phyloP scores from a whole-genome alignment of 495 filamentous ascomycete genomes.

The Aspergillus incahuasiensis region DNA sequence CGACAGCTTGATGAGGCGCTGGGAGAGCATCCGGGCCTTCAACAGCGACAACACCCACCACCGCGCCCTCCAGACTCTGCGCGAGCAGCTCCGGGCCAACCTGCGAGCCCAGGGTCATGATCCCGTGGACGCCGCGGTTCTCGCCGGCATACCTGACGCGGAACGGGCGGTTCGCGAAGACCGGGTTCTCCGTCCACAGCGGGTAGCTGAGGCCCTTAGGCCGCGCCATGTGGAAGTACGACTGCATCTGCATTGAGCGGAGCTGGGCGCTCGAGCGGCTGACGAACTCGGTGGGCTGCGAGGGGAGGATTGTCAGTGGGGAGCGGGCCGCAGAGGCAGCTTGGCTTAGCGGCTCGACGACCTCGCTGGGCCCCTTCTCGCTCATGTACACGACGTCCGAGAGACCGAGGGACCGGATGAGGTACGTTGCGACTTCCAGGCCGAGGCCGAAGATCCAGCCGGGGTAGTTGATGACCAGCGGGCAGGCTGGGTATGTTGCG shows the following conservation, averaged over 20 bases:
- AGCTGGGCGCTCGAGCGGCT: slow-evolving; percentile 65
- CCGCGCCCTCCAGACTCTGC: slow-evolving; percentile 51
- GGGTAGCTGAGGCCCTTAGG: slow-evolving; percentile 29
- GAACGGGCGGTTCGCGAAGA: slow-evolving; percentile 47
- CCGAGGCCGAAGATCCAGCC: slow-evolving; percentile 79
- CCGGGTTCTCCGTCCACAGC: slow-evolving; percentile 45
- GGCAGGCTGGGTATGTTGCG: slow-evolving; percentile 39
- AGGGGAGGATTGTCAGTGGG: slow-evolving; percentile 42
- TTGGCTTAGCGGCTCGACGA: slow-evolving; percentile 50
- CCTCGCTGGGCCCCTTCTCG: slow-evolving; percentile 61
- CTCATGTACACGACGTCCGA: slow-evolving; percentile 74
- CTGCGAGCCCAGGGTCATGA: slow-evolving; percentile 50
- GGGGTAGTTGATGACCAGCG: slow-evolving; percentile 75
- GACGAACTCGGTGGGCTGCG: slow-evolving; percentile 57
- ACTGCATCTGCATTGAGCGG: slow-evolving; percentile 73
- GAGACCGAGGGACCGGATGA: slow-evolving; percentile 47
- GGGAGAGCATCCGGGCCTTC: slow-evolving; percentile 40
- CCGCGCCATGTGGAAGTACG: slow-evolving; percentile 64
- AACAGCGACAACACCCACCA: slow-evolving; percentile 54
- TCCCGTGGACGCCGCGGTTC: slow-evolving; percentile 44
- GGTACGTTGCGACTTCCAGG: slow-evolving; percentile 61
- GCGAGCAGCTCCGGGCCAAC: slow-evolving; percentile 42
- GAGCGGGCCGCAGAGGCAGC: slow-evolving; percentile 32
- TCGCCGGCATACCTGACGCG: slow-evolving; percentile 52
- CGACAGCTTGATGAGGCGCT: slow-evolving; percentile 1